Conservation (phyloP, 2,329 filamentous ascomycete species). For the Exophiala calicioides region DNA sequence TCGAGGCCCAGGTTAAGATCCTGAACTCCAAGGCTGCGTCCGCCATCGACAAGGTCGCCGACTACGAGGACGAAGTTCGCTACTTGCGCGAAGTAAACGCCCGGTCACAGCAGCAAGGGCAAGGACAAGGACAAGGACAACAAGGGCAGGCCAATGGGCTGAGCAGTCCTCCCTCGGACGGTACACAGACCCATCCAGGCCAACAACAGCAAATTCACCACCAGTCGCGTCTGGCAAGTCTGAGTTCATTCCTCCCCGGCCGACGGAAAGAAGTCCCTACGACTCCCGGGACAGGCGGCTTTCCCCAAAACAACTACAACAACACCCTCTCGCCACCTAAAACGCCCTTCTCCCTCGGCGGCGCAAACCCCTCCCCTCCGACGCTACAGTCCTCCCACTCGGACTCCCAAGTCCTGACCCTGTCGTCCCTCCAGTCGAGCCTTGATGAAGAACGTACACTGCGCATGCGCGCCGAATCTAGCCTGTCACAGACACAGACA, state of each 20-base stretch:
- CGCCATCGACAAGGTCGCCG: slow-evolving; percentile 58
- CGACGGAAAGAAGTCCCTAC: slow-evolving; percentile 31
- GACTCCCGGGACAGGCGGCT: slow-evolving; percentile 45
- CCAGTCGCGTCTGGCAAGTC: slow-evolving; percentile 23
- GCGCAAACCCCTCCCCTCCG: slow-evolving; percentile 26
- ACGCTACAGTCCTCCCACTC: slow-evolving; percentile 18
- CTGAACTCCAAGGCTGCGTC: slow-evolving; percentile 55
- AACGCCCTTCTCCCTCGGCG: slow-evolving; percentile 31
- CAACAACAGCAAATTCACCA: slow-evolving; percentile 11
- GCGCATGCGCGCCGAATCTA: slow-evolving; percentile 59
- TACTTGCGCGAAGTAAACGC: slow-evolving; percentile 42
- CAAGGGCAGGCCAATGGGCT: slow-evolving; percentile 25
- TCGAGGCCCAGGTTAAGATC: slow-evolving; percentile 56
- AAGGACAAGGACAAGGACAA: slow-evolving; percentile 13
- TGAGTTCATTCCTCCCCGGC: slow-evolving; percentile 33
- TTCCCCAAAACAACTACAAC: slow-evolving; percentile 29
- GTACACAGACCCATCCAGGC: slow-evolving; percentile 4
- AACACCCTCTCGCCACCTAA: slow-evolving; percentile 28
- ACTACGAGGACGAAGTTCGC: slow-evolving; percentile 64
- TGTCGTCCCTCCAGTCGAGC: slow-evolving; percentile 52
- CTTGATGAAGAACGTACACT: slow-evolving; percentile 57
- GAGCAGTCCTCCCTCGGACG: slow-evolving; percentile 16
- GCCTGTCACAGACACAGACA: slow-evolving; percentile 54
- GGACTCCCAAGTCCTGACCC: slow-evolving; percentile 33
- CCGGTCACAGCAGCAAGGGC: slow-evolving; percentile 22